These are phyloP conservation scores for Rehmannia glutinosa DNA, from an alignment of 257 asterid species.

Conservation along the genomic window DNA sequence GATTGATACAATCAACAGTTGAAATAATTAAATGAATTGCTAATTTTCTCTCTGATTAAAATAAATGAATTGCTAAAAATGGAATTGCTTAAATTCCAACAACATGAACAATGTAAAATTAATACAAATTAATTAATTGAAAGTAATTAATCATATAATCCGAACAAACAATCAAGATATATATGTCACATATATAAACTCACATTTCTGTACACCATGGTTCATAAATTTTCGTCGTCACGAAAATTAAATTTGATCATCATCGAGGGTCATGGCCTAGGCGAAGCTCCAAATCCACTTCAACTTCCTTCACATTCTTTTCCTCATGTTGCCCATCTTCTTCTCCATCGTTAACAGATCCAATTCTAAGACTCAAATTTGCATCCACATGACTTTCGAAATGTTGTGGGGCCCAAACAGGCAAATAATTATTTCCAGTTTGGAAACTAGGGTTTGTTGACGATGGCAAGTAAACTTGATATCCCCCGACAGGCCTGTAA, in stretches of 20 bases:
- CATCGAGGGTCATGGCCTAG: conserved; percentile 55
- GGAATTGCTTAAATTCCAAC: too few species aligned
- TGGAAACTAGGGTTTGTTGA: conserved; percentile 43
- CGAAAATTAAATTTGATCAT: neutral
- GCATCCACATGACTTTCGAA: conserved; percentile 20
- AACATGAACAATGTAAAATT: too few species aligned
- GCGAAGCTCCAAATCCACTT: conserved; percentile 89
- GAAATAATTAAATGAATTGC: too few species aligned
- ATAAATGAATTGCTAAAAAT: too few species aligned
- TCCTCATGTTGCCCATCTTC: neutral
- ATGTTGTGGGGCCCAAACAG: neutral
- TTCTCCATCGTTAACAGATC: conserved; percentile 22
- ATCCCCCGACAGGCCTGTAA: conserved; percentile 12
- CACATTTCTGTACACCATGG: conserved; percentile 17
- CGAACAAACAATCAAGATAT: too few species aligned
- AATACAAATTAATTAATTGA: too few species aligned
- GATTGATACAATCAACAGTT: too few species aligned
- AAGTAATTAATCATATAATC: too few species aligned
- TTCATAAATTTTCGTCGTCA: neutral
- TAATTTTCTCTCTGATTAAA: too few species aligned
- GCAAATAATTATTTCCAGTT: conserved; percentile 13
- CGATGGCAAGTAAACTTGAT: conserved; percentile 48
- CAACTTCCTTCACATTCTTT: conserved; percentile 27
- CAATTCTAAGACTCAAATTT: conserved; percentile 38
- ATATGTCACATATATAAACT: too few species aligned